Conservation (phyloP, 257 asterid genomes). For the Echites panduratus region DNA sequence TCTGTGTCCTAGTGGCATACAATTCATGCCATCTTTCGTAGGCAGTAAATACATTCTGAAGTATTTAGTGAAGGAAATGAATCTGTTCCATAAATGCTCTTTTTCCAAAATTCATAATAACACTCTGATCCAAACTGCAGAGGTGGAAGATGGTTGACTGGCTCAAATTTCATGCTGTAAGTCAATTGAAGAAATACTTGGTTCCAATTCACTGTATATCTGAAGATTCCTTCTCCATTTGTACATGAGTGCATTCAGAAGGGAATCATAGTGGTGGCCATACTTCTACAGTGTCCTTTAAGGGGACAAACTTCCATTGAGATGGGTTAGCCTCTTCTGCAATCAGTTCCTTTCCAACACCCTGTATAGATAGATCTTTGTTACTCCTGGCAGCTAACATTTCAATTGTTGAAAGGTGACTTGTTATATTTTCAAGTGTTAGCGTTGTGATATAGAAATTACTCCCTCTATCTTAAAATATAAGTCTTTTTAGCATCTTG, state of each 20-base stretch:
- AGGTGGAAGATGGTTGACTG: constrained; percentile 18
- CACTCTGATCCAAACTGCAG: constrained; percentile 17
- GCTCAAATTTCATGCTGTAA: neutral
- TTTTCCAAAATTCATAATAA: neutral
- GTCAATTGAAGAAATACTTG: neutral
- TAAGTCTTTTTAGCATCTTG: too few relatives aligned
- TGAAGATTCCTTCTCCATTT: neutral
- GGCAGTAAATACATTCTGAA: neutral
- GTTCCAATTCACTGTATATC: too few relatives aligned
- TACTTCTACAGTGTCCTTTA: neutral
- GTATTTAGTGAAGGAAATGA: neutral
- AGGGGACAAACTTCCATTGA: neutral
- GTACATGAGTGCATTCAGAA: neutral
- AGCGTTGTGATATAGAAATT: too few relatives aligned
- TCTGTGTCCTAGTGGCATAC: neutral
- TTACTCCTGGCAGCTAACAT: neutral
- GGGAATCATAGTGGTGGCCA: neutral
- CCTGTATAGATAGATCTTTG: neutral
- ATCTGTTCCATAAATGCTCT: neutral
- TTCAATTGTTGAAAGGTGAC: too few relatives aligned
- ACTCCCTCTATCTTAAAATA: too few relatives aligned
- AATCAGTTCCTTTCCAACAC: neutral
- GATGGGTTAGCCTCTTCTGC: neutral
- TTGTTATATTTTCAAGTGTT: too few relatives aligned
- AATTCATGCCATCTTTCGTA: neutral